Base-by-base conservation (phyloP, 192 early-diverging fungal species). In the Umbelopsis isabellina region DNA sequence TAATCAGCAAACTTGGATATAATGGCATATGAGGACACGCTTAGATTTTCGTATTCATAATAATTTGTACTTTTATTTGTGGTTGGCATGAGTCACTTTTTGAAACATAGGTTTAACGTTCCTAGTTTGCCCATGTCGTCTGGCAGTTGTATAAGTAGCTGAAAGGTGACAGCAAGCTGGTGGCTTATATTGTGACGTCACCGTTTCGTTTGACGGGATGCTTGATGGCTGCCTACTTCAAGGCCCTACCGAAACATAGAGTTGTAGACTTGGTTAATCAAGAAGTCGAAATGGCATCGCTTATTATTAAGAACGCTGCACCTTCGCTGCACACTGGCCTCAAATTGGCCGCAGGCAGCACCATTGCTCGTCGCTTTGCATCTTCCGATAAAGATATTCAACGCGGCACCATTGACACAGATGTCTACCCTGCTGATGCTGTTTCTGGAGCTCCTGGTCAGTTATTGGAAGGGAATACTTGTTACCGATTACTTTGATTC, bases 381-480 rank as follows among this genome's bases (percentile, higher is more conserved):
- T 72, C 71, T n/a, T 64, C 53, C 41, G 58, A 48, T 20, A 49
- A 68, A 50, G 49, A 68, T 16, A 52, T 66, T 49, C 35, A 49
- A 47, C 48, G 49, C 20, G 37, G 47, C 66, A 44, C 65, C 35
- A 67, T 45, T 20, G 35, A 30, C n/a, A 46, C 65, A 15, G 66
- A 67, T 35, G 35, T 67, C 20, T 46, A 47, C 23, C 47, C 35
- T 33, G 66, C 51, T 41, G 72, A 73, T 50, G 49, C 65, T 25
- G 35, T 73, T 4, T 67, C 66, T 35, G 72, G 72, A 49, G 72
- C 72, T 33, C 75, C 75, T 68, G 75, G 75, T 77, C 61, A 66
- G 48, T 50, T 8, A 21, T 45, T 18, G 1, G 11, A 64, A 23
- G 23, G 8, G 45, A 23, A 20, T 50, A 9, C 44, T 21, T 22